These are phyloP conservation scores for Forsythia suspensa DNA, from an alignment of 257 asterid species.

Conservation along the genomic window DNA sequence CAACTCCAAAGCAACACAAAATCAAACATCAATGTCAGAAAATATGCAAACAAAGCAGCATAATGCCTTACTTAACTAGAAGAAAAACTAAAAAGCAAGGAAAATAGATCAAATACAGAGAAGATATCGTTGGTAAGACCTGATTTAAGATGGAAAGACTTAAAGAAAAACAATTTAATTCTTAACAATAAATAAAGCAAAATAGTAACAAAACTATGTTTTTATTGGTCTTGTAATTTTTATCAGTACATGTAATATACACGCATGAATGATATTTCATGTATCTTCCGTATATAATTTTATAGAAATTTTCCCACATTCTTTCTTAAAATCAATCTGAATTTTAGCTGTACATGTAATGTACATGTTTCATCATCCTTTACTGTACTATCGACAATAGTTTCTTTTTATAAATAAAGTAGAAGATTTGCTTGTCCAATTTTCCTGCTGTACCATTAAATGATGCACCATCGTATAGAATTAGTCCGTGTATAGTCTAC, in stretches of 20 bases:
- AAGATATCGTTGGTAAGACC: not conserved
- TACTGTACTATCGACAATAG: not conserved
- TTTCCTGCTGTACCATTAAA: not conserved
- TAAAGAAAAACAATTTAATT: not conserved
- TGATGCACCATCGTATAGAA: not conserved
- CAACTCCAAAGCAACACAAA: not conserved
- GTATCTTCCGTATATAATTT: not conserved
- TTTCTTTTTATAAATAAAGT: not conserved
- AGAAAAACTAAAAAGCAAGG: not conserved
- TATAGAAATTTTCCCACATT: not conserved
- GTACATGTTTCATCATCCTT: not conserved
- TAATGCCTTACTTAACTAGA: not conserved
- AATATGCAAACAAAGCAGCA: constrained; percentile 17
- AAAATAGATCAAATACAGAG: not conserved
- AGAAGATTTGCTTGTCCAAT: not conserved
- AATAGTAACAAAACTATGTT: not conserved
- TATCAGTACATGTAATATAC: not conserved
- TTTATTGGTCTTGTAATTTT: not conserved
- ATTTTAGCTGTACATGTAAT: not conserved
- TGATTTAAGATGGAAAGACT: not conserved
- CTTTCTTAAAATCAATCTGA: not conserved
- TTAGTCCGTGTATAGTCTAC: not conserved
- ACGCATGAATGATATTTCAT: not conserved
- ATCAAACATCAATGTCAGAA: not conserved
- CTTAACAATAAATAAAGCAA: not conserved